These are phyloP conservation scores for Verticillium albo-atrum DNA, from an alignment of 2,329 filamentous ascomycete species.

Conservation along the genomic window DNA sequence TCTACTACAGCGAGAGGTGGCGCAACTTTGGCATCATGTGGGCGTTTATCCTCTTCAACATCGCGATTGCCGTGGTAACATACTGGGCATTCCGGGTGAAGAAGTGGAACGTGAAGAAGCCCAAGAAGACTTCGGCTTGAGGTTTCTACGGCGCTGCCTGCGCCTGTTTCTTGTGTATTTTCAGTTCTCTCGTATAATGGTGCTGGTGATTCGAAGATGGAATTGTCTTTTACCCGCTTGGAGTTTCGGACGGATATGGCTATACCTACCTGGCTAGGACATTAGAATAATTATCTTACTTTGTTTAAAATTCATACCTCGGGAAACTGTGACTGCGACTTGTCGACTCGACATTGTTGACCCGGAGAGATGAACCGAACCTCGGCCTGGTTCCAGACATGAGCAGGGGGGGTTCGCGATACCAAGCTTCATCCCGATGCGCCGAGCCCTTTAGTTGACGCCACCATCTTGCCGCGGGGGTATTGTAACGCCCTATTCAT, in stretches of 20 bases:
- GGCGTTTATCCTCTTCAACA: constrained; percentile 62
- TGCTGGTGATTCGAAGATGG: not conserved
- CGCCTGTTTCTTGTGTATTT: not conserved
- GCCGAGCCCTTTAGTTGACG: too few species aligned
- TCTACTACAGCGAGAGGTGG: constrained; percentile 55
- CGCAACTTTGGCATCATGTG: constrained; percentile 68
- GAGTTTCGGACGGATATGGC: not conserved
- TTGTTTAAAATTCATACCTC: too few species aligned
- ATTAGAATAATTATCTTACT: too few species aligned
- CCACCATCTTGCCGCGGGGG: too few species aligned
- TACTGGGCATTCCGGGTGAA: constrained; percentile 61
- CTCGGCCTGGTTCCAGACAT: too few species aligned
- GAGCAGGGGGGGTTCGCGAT: too few species aligned
- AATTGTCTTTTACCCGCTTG: not conserved
- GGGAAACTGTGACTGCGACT: too few species aligned
- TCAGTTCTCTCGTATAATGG: not conserved
- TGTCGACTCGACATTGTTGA: too few species aligned
- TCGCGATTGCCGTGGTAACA: constrained; percentile 49
- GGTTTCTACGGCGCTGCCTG: not conserved
- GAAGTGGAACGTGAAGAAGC: constrained; percentile 19
- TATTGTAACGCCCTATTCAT: not conserved
- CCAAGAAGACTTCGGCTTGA: not conserved
- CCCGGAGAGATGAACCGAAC: too few species aligned
- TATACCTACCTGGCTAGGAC: too few species aligned
- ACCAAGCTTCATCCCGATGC: too few species aligned